Evolutionary conservation across 371 early-diverging fungal species (phyloP).

Genomic region (Mucor velutinosus): DNA sequence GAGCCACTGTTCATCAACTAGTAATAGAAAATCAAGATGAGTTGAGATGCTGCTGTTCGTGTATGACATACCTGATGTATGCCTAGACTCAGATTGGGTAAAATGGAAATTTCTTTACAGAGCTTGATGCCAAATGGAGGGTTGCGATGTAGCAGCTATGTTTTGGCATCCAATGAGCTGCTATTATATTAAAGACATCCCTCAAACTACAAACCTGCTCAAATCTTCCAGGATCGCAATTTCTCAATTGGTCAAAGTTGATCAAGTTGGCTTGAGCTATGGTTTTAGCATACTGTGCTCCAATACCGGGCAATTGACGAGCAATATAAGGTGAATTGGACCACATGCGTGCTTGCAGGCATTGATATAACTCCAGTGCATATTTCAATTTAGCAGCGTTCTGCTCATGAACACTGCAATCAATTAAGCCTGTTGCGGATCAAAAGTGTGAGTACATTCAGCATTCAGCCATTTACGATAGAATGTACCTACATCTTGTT

Average conservation of each 20-base stretch:
- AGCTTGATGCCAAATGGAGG: constrained; percentile 48
- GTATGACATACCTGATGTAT: constrained; percentile 12
- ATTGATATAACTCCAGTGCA: constrained; percentile 39
- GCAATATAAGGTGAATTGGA: constrained; percentile 36
- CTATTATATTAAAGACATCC: background rate
- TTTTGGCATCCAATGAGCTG: background rate
- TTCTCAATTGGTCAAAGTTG: constrained; percentile 36
- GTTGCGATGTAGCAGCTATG: constrained; percentile 46
- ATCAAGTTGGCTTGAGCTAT: constrained; percentile 38
- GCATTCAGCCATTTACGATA: too few species aligned
- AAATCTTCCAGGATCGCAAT: constrained; percentile 35
- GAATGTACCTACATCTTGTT: constrained; percentile 30
- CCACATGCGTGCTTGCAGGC: constrained; percentile 49
- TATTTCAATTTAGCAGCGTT: constrained; percentile 30
- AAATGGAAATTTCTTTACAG: background rate
- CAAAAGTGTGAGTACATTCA: background rate
- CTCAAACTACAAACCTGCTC: background rate
- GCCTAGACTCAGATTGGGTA: constrained; percentile 10
- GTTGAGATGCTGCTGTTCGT: background rate
- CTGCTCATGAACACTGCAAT: constrained; percentile 32
- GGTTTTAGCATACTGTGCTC: constrained; percentile 31
- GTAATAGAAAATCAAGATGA: background rate
- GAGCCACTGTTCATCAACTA: background rate
- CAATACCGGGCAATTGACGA: constrained; percentile 47
- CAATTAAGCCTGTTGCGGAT: constrained; percentile 35